Evolutionary conservation across 2,329 filamentous ascomycete species (phyloP).

Genomic region (Alternaria ethzedia): DNA sequence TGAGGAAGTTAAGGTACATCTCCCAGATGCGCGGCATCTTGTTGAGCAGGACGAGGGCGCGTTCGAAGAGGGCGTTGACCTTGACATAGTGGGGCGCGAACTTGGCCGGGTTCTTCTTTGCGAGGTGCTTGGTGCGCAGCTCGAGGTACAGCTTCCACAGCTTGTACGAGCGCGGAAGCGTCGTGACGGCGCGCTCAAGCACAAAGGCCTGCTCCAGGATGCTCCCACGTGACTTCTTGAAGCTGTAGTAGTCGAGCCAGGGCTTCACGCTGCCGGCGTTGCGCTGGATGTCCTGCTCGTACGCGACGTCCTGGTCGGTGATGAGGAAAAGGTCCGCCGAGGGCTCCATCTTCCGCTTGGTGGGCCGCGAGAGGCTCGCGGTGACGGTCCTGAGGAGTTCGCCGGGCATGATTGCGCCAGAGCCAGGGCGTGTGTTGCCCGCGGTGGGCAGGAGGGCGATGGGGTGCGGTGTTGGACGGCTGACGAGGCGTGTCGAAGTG

Average conservation of each 20-base stretch:
- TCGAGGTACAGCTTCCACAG: conserved; percentile 97
- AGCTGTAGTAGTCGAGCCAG: conserved; percentile 92
- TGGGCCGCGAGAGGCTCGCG: conserved; percentile 42
- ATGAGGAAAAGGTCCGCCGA: conserved; percentile 54
- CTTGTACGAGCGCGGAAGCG: conserved; percentile 95
- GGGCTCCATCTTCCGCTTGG: conserved; percentile 46
- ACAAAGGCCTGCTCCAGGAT: conserved; percentile 84
- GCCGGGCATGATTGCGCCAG: conserved; percentile 52
- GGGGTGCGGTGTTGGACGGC: conserved; percentile 22
- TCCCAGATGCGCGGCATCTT: conserved; percentile 99
- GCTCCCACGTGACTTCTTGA: conserved; percentile 86
- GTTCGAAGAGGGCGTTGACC: conserved; percentile 93
- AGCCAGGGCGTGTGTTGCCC: conserved; percentile 35
- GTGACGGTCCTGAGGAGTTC: conserved; percentile 50
- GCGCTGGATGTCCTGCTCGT: conserved; percentile 93
- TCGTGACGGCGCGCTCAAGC: conserved; percentile 87
- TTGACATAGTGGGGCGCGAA: conserved; percentile 85
- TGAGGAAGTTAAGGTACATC: conserved; percentile 90
- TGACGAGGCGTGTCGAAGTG: conserved; percentile 34
- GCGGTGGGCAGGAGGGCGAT: conserved; percentile 35
- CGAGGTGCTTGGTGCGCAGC: conserved; percentile 81
- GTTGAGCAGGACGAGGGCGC: conserved; percentile 89
- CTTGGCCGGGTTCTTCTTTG: conserved; percentile 80
- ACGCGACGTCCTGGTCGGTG: conserved; percentile 88
- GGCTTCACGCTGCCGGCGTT: conserved; percentile 86